Conservation (phyloP, 768 basidiomycete species). For the Boletellus ananas region DNA sequence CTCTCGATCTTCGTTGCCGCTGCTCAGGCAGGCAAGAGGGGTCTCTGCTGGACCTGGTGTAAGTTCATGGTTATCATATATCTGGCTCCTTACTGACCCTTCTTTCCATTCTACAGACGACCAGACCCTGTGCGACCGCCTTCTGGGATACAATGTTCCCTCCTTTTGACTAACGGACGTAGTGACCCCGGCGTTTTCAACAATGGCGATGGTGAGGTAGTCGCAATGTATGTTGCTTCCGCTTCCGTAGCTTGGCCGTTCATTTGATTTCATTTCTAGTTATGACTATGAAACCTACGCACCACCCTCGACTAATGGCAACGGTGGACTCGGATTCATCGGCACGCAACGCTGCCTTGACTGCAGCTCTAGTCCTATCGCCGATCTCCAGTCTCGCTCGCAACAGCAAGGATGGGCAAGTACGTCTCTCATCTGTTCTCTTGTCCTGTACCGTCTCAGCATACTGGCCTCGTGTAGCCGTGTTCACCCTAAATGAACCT, state of each 20-base stretch:
- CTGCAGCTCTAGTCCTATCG: conserved; percentile 35
- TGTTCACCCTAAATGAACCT: conserved; percentile 37
- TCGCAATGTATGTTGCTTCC: conserved; percentile 27
- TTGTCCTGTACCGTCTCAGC: not conserved
- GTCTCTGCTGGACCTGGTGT: conserved; percentile 38
- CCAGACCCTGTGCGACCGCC: conserved; percentile 24
- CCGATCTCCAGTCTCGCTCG: conserved; percentile 30
- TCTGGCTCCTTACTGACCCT: not conserved
- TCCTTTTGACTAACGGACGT: conserved; percentile 3
- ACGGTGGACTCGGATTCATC: conserved; percentile 36
- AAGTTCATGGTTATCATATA: not conserved
- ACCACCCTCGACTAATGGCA: conserved; percentile 34
- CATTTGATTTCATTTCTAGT: not conserved
- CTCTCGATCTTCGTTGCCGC: conserved; percentile 14
- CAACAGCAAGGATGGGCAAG: conserved; percentile 31
- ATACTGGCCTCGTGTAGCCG: conserved; percentile 14
- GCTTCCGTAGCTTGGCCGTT: not conserved
- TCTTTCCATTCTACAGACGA: conserved; percentile 19
- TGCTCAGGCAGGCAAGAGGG: conserved; percentile 35
- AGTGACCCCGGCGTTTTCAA: conserved; percentile 31
- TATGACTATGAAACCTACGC: conserved; percentile 36
- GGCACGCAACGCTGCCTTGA: conserved; percentile 39
- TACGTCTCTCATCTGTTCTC: conserved; percentile 8
- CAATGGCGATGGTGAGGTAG: conserved; percentile 33
- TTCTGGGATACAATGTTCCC: not conserved